phyloP scores from a whole-genome alignment of 129 eudicot genomes.

The Arctium minus region DNA sequence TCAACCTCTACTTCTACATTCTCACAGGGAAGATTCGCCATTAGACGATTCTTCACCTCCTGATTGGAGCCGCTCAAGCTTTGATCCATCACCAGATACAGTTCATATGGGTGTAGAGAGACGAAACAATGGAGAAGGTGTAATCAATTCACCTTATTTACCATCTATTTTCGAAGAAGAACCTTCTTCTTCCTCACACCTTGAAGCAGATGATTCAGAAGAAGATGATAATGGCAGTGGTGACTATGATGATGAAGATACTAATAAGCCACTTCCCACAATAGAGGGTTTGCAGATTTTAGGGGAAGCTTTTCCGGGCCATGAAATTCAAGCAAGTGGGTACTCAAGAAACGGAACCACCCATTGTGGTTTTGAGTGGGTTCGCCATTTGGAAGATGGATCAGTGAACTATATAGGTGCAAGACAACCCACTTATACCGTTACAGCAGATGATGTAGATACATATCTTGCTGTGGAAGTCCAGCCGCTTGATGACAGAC shows the following conservation, averaged over 20 bases:
- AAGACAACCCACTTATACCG: conserved; percentile 30
- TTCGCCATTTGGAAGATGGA: conserved; percentile 49
- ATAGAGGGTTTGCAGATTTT: conserved; percentile 43
- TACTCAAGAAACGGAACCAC: conserved; percentile 43
- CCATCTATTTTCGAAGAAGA: conserved; percentile 41
- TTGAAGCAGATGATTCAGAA: conserved; percentile 27
- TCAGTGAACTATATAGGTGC: conserved; percentile 50
- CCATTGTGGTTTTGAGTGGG: conserved; percentile 51
- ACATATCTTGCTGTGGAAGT: conserved; percentile 47
- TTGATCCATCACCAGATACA: conserved; percentile 7
- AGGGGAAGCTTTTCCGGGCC: conserved; percentile 54
- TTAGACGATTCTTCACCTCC: not conserved
- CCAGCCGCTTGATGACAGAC: conserved; percentile 43
- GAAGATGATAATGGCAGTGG: conserved; percentile 2
- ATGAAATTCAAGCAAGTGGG: conserved; percentile 48
- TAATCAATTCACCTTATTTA: conserved; percentile 23
- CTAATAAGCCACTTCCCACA: conserved; percentile 31
- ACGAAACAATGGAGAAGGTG: conserved; percentile 10
- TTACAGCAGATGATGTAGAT: conserved; percentile 49
- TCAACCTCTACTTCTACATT: conserved; percentile 18
- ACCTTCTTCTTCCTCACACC: conserved; percentile 21
- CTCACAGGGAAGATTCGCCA: not conserved
- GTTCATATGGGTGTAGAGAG: conserved; percentile 7
- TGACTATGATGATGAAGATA: conserved; percentile 12
- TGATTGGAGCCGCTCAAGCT: not conserved